These are phyloP conservation scores for Suillus subluteus DNA, from an alignment of 768 basidiomycete species.

Conservation along the genomic window DNA sequence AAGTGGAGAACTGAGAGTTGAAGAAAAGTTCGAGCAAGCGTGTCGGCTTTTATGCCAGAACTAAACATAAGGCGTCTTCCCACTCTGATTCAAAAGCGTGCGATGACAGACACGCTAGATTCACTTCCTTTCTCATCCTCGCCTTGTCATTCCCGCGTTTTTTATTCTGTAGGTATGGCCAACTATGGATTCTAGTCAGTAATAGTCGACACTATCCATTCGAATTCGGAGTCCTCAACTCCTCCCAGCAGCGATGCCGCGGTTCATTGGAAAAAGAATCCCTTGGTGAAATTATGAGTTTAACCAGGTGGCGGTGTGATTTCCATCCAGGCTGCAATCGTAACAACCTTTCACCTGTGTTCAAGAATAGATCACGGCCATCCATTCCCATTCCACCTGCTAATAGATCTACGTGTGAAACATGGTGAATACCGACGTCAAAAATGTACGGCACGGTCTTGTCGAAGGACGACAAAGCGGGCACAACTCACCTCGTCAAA, in stretches of 20 bases:
- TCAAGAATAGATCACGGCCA: conserved; percentile 11
- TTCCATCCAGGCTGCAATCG: not conserved
- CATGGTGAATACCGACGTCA: conserved; percentile 8
- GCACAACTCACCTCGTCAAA: conserved; percentile 83
- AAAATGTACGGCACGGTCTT: conserved; percentile 1
- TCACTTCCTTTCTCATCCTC: conserved; percentile 20
- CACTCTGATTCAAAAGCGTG: conserved; percentile 19
- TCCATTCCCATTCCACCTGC: not conserved
- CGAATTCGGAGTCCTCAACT: conserved; percentile 11
- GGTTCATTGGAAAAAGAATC: conserved; percentile 11
- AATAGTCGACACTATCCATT: conserved; percentile 17
- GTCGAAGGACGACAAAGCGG: not conserved
- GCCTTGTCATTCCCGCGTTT: conserved; percentile 11
- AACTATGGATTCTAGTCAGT: conserved; percentile 7
- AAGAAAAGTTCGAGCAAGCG: not conserved
- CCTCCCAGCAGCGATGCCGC: conserved; percentile 14
- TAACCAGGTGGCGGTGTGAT: not conserved
- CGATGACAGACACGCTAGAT: conserved; percentile 18
- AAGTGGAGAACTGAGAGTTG: conserved; percentile 26
- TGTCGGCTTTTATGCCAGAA: conserved; percentile 22
- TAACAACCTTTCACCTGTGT: not conserved
- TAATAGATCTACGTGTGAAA: conserved; percentile 39
- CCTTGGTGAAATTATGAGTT: not conserved
- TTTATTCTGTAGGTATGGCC: conserved; percentile 14
- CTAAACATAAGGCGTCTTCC: conserved; percentile 17